Conservation (phyloP, 345 rosid species). For the Citrus maxima region DNA sequence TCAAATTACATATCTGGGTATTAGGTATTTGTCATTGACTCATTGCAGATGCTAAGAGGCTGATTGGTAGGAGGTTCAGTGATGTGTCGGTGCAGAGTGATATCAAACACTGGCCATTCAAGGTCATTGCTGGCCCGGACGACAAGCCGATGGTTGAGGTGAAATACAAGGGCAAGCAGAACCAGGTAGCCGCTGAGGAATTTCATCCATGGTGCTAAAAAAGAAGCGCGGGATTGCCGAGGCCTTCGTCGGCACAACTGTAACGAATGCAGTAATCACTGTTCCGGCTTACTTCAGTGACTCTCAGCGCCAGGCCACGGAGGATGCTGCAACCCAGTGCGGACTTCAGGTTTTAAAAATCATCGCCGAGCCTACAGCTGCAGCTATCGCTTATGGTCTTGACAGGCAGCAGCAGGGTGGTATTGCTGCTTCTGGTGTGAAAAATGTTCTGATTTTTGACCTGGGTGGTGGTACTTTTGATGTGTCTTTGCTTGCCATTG, state of each 20-base stretch:
- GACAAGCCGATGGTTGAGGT: constrained; percentile 61
- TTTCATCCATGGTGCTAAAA: constrained; percentile 62
- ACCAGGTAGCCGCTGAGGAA: constrained; percentile 58
- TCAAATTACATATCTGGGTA: too few relatives aligned
- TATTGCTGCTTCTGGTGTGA: constrained; percentile 22
- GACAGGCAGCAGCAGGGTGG: constrained; percentile 26
- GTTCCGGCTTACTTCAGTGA: constrained; percentile 49
- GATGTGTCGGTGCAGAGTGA: constrained; percentile 59
- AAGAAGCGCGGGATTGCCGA: constrained; percentile 71
- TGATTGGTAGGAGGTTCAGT: constrained; percentile 57
- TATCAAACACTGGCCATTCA: constrained; percentile 54
- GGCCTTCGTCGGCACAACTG: constrained; percentile 36
- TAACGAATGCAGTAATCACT: constrained; percentile 41
- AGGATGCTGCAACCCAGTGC: constrained; percentile 35
- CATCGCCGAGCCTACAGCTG: constrained; percentile 42
- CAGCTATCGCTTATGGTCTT: constrained; percentile 50
- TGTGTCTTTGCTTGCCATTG: constrained; percentile 45
- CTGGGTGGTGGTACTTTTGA: constrained; percentile 57
- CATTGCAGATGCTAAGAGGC: constrained; percentile 32
- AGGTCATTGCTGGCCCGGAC: constrained; percentile 44
- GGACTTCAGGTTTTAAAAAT: constrained; percentile 36
- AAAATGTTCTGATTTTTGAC: constrained; percentile 42
- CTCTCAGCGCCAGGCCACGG: constrained; percentile 45
- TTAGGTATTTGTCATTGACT: too few relatives aligned
- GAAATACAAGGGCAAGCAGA: constrained; percentile 48